Conservation (phyloP, 371 early-diverging fungal genomes). For the Nosema muscidifuracis region DNA sequence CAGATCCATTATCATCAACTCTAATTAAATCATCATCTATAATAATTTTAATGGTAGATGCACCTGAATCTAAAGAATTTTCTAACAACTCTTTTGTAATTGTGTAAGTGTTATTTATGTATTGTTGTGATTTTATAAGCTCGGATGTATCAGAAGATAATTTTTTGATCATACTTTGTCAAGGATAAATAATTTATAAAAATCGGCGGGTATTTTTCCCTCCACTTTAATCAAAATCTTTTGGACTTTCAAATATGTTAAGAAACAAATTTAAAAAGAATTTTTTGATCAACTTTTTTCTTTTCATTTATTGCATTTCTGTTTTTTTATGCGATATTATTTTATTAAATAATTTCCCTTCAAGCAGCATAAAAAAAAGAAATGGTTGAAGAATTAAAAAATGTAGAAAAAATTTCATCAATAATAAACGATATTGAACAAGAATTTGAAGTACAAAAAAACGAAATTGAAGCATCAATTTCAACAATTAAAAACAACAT, state of each 20-base stretch:
- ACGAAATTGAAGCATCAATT: not conserved
- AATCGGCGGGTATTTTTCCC: not conserved
- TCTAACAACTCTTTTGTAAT: constrained; percentile 84
- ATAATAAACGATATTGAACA: not conserved
- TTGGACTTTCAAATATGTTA: too few relatives aligned
- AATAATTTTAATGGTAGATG: constrained; percentile 71
- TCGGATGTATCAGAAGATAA: constrained; percentile 13
- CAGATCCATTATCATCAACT: constrained; percentile 61
- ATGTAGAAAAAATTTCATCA: not conserved
- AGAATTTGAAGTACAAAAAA: constrained; percentile 1
- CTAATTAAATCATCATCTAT: constrained; percentile 52
- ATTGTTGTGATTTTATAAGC: constrained; percentile 46
- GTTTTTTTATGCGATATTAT: too few relatives aligned
- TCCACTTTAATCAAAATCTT: too few relatives aligned
- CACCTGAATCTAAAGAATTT: constrained; percentile 83
- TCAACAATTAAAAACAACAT: not conserved
- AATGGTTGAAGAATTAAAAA: not conserved
- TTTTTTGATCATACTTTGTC: constrained; percentile 24
- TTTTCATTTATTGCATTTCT: too few relatives aligned
- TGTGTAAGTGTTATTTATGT: constrained; percentile 26
- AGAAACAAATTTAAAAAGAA: too few relatives aligned
- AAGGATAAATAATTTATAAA: not conserved
- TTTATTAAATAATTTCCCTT: too few relatives aligned
- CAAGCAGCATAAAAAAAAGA: not conserved
- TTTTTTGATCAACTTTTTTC: too few relatives aligned